Percentiles rank a stretch among this genome's conserved stretches.
These are phyloP conservation scores for Marchantia polymorpha DNA, from an alignment of 225 moss, liverwort and hornwort species.

Conservation along the genomic window DNA sequence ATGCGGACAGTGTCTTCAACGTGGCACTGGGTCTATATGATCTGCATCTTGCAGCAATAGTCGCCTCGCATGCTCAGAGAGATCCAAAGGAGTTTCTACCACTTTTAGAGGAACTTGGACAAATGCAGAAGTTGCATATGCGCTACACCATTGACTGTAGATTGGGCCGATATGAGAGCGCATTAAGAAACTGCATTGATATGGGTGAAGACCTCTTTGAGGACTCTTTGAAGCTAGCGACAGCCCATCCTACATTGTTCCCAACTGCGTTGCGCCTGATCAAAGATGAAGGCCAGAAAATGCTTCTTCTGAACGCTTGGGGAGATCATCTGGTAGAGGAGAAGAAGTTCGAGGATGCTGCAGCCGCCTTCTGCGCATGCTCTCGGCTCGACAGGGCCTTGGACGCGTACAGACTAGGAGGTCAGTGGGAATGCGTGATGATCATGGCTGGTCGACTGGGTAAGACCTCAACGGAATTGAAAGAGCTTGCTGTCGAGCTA, in stretches of 20 bases:
- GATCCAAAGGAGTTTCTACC: conserved; percentile 98
- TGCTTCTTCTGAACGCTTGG: conserved; percentile 67
- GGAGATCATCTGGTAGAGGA: conserved; percentile 77
- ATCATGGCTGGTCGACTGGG: conserved; percentile 66
- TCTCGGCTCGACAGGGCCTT: conserved; percentile 66
- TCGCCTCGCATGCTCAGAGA: conserved; percentile 89
- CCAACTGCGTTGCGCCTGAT: conserved; percentile 63
- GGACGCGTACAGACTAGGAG: conserved; percentile 65
- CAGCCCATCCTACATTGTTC: conserved; percentile 62
- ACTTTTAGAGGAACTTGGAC: conserved; percentile 72
- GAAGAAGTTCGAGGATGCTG: conserved; percentile 82
- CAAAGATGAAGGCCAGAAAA: conserved; percentile 44
- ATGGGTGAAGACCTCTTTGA: conserved; percentile 65
- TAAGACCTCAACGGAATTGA: conserved; percentile 45
- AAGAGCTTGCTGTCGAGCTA: conserved; percentile 62
- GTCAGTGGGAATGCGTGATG: conserved; percentile 90
- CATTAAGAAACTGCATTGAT: conserved; percentile 65
- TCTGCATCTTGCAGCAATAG: conserved; percentile 95
- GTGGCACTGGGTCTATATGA: conserved; percentile 93
- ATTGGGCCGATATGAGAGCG: conserved; percentile 78
- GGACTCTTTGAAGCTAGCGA: conserved; percentile 70
- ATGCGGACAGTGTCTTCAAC: conserved; percentile 73
- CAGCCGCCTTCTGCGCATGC: conserved; percentile 82
- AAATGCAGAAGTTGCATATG: conserved; percentile 75
- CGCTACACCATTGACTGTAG: conserved; percentile 78